Percentiles rank a stretch among this genome's conserved stretches.
These are phyloP conservation scores for Dactylonectria estremocensis DNA, from an alignment of 2,329 filamentous ascomycete species.

Conservation along the genomic window DNA sequence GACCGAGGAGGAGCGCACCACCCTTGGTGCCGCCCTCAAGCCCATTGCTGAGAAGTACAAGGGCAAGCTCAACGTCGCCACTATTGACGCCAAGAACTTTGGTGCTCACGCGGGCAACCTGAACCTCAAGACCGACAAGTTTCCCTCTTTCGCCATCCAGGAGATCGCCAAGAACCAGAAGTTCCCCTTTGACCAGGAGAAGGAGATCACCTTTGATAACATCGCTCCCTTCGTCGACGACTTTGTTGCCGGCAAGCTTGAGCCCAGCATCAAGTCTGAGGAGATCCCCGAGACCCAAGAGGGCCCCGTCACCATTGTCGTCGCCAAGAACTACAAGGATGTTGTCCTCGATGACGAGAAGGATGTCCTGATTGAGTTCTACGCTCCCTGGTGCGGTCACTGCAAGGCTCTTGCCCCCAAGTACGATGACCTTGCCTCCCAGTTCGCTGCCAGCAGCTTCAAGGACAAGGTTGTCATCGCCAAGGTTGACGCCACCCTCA, in stretches of 20 bases:
- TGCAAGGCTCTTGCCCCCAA: slow-evolving; percentile 98
- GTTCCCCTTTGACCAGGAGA: slow-evolving; percentile 91
- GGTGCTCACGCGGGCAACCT: slow-evolving; percentile 97
- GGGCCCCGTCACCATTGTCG: slow-evolving; percentile 87
- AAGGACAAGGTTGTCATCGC: slow-evolving; percentile 91
- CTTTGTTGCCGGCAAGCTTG: slow-evolving; percentile 88
- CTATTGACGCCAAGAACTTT: slow-evolving; percentile 94
- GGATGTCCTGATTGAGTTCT: slow-evolving; percentile 98
- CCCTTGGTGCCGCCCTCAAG: slow-evolving; percentile 84
- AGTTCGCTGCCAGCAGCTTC: slow-evolving; percentile 84
- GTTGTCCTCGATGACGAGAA: slow-evolving; percentile 94
- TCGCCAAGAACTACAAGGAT: slow-evolving; percentile 94
- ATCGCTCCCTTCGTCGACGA: slow-evolving; percentile 89
- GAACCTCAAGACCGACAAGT: slow-evolving; percentile 95
- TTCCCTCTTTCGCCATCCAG: slow-evolving; percentile 98
- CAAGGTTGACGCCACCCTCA: slow-evolving; percentile 96
- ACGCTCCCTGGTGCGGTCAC: slow-evolving; percentile 99
- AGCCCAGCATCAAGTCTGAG: slow-evolving; percentile 99
- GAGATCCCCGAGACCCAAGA: slow-evolving; percentile 95
- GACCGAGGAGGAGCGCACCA: slow-evolving; percentile 88
- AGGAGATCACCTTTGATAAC: slow-evolving; percentile 79
- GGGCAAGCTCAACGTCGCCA: slow-evolving; percentile 97
- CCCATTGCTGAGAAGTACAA: slow-evolving; percentile 91
- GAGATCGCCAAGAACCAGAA: slow-evolving; percentile 96
- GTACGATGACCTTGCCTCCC: slow-evolving; percentile 90